A percentile compares a stretch with the other conserved stretches of the same genome.
Evolutionary conservation across 169 alveolate species (phyloP).

Genomic region (Perkinsus marinus): DNA sequence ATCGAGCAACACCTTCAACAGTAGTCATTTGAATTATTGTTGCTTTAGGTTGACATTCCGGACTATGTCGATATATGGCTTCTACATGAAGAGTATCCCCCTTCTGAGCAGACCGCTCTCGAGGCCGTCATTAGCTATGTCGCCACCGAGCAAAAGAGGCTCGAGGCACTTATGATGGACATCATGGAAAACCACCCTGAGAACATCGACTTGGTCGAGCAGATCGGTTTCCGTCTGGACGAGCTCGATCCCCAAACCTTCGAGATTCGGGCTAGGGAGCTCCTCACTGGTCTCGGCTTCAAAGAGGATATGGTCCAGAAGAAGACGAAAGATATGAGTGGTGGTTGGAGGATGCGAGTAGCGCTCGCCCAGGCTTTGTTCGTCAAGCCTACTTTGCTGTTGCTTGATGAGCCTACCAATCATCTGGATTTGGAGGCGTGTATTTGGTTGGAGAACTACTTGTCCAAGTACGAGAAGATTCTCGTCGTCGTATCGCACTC

Average conservation of each 20-base stretch:
- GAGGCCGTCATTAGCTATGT: not conserved
- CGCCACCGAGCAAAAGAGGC: not conserved
- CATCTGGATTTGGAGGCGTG: slow-evolving; percentile 75
- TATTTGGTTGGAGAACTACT: slow-evolving; percentile 86
- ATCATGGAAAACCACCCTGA: slow-evolving; percentile 22
- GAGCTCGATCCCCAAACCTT: slow-evolving; percentile 25
- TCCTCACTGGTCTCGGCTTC: slow-evolving; percentile 79
- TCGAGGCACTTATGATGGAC: slow-evolving; percentile 12
- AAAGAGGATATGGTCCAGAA: slow-evolving; percentile 59
- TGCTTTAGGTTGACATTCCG: slow-evolving; percentile 15
- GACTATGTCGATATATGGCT: slow-evolving; percentile 9
- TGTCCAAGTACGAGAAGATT: slow-evolving; percentile 72
- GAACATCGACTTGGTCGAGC: slow-evolving; percentile 16
- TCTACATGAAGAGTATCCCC: slow-evolving; percentile 11
- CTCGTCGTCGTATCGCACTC: slow-evolving; percentile 88
- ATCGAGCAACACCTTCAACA: slow-evolving; percentile 58
- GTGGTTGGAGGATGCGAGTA: slow-evolving; percentile 64
- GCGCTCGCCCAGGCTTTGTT: slow-evolving; percentile 77
- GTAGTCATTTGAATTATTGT: slow-evolving; percentile 73
- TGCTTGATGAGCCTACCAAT: slow-evolving; percentile 81
- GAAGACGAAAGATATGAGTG: slow-evolving; percentile 69
- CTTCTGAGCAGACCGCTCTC: slow-evolving; percentile 3
- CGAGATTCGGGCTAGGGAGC: slow-evolving; percentile 12
- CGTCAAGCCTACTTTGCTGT: slow-evolving; percentile 71
- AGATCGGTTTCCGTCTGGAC: slow-evolving; percentile 21